Conservation (phyloP, 2,329 filamentous ascomycete species). For the Penicillium sp. region DNA sequence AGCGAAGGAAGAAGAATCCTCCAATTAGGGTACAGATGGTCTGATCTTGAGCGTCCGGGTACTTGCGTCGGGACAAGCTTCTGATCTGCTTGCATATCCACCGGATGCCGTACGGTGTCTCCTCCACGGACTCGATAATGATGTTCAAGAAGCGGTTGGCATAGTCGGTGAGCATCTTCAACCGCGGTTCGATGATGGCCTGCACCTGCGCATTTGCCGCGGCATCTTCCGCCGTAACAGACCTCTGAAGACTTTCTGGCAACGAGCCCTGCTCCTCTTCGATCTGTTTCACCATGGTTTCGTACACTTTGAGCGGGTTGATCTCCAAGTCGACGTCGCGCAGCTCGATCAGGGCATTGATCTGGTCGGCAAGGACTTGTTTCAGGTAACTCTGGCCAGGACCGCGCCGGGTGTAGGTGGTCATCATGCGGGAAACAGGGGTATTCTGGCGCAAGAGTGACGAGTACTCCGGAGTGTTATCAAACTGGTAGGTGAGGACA, state of each 20-base stretch:
- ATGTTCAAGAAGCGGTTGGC: slow-evolving; percentile 91
- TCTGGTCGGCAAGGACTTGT: slow-evolving; percentile 80
- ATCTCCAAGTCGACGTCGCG: slow-evolving; percentile 93
- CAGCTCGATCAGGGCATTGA: slow-evolving; percentile 88
- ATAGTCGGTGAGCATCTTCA: slow-evolving; percentile 90
- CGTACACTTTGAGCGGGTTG: slow-evolving; percentile 96
- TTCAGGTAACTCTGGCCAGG: slow-evolving; percentile 96
- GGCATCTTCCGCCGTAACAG: slow-evolving; percentile 88
- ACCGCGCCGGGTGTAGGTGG: slow-evolving; percentile 90
- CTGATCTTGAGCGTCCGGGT: slow-evolving; percentile 94
- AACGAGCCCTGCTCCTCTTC: slow-evolving; percentile 77
- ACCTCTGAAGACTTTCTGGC: slow-evolving; percentile 66
- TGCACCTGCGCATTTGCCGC: slow-evolving; percentile 92
- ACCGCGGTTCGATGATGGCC: slow-evolving; percentile 81
- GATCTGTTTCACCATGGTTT: slow-evolving; percentile 87
- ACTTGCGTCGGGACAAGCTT: slow-evolving; percentile 89
- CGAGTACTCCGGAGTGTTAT: slow-evolving; percentile 95
- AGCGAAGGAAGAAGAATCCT: slow-evolving; percentile 96
- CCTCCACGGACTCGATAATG: slow-evolving; percentile 87
- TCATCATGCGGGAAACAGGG: slow-evolving; percentile 99
- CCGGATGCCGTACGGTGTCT: slow-evolving; percentile 91
- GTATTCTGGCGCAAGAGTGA: slow-evolving; percentile 93
- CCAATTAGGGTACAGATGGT: slow-evolving; percentile 95
- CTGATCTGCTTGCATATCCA: slow-evolving; percentile 99
- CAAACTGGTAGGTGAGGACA: slow-evolving; percentile 95